Conservation (phyloP, 805 yeast species). For the Wickerhamomyces chaumierensis region DNA sequence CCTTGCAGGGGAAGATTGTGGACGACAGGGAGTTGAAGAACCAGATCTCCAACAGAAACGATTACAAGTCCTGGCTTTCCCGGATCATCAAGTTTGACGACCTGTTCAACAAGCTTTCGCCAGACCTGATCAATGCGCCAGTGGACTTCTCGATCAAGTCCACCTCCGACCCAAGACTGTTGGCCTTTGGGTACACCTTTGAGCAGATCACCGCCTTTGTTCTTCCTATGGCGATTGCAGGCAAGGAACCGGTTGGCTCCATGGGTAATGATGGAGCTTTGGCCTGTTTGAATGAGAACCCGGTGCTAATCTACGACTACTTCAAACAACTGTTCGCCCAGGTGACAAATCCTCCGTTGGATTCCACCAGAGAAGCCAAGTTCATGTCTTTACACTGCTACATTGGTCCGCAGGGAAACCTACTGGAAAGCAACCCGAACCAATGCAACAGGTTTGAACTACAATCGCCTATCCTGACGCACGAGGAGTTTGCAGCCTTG, state of each 20-base stretch:
- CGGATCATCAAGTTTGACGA: constrained; percentile 80
- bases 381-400: constrained; percentile 97
- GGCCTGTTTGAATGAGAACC: constrained; percentile 91
- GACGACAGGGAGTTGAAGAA: constrained; percentile 84
- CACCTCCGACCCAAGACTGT: constrained; percentile 72
- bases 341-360: constrained; percentile 98
- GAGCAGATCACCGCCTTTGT: constrained; percentile 78
- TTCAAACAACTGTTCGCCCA: constrained; percentile 96
- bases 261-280: constrained; percentile 98
- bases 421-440: constrained; percentile 81
- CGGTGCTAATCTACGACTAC: constrained; percentile 82
- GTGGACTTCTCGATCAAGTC: constrained; percentile 23
- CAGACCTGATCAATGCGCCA: constrained; percentile 15
- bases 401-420: constrained; percentile 96
- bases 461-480: constrained; percentile 71
- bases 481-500: constrained; percentile 66
- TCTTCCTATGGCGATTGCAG: constrained; percentile 88
- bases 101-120: constrained; percentile 43
- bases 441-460: constrained; percentile 86
- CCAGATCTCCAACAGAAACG: constrained; percentile 69
- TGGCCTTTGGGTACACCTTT: constrained; percentile 87
- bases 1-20: constrained; percentile 83
- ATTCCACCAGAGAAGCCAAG: constrained; percentile 91
- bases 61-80: constrained; percentile 89
- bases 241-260: constrained; percentile 92